A percentile compares a stretch with the other conserved stretches of the same genome.
These are phyloP conservation scores for Podaxis rugospora DNA, from an alignment of 768 basidiomycete genomes.

Conservation along the genomic window DNA sequence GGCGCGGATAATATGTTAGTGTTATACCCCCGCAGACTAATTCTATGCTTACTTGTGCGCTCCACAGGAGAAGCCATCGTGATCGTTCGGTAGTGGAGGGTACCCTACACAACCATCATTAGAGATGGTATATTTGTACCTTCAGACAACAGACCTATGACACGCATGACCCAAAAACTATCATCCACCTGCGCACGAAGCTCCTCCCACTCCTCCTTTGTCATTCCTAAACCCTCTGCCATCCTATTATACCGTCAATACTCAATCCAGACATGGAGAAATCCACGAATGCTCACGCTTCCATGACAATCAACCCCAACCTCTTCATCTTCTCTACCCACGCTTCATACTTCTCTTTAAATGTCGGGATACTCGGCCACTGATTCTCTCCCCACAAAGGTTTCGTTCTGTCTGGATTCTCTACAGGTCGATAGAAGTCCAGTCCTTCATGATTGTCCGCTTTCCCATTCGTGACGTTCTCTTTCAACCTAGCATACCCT, in stretches of 20 bases:
- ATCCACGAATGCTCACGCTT: conserved; percentile 56
- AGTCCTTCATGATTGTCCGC: conserved; percentile 83
- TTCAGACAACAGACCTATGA: conserved; percentile 51
- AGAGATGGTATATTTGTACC: background rate
- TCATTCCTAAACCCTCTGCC: conserved; percentile 77
- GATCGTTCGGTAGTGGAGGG: conserved; percentile 74
- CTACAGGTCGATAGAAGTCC: conserved; percentile 76
- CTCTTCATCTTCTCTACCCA: conserved; percentile 88
- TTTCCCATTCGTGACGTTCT: conserved; percentile 84
- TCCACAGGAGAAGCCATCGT: conserved; percentile 86
- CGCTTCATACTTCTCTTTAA: conserved; percentile 57
- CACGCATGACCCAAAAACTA: conserved; percentile 87
- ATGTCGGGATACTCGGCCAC: conserved; percentile 64
- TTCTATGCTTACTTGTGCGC: conserved; percentile 66
- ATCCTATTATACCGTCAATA: conserved; percentile 43
- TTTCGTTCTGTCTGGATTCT: conserved; percentile 62
- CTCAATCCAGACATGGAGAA: background rate
- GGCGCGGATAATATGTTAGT: background rate
- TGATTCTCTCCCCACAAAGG: conserved; percentile 85
- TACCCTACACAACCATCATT: conserved; percentile 49
- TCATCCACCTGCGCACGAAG: conserved; percentile 72
- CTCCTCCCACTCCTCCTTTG: conserved; percentile 60
- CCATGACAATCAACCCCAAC: conserved; percentile 79
- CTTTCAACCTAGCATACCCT: conserved; percentile 80
- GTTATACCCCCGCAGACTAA: background rate